Evolutionary conservation across 192 early-diverging fungal genomes (phyloP).

Genomic region (Entophlyctis helioformis): DNA sequence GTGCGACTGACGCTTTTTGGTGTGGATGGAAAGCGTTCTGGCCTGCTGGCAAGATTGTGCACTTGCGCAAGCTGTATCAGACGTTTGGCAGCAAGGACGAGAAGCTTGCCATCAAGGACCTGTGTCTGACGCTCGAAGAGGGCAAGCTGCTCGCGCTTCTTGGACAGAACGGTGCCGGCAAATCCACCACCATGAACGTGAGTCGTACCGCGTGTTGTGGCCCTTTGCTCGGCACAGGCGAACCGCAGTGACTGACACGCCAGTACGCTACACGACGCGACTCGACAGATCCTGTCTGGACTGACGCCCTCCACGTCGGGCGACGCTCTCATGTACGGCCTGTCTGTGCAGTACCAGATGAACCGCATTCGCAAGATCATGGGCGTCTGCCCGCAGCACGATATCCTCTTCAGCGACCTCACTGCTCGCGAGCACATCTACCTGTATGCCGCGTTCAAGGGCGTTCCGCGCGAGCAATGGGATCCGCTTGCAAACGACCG

Average conservation of each 20-base stretch:
- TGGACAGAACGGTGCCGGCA: conserved; percentile 70
- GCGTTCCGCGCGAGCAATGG: conserved; percentile 34
- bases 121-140: conserved; percentile 22
- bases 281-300: conserved; percentile 48
- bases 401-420: conserved; percentile 63
- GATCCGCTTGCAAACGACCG: conserved; percentile 46
- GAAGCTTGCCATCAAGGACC: conserved; percentile 28
- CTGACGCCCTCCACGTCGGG: conserved; percentile 54
- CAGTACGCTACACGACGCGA: no score
- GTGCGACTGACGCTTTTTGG: conserved; percentile 13
- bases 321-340: conserved; percentile 56
- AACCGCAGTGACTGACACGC: no score
- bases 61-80: conserved; percentile 29
- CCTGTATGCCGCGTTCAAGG: conserved; percentile 66
- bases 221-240: no score
- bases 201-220: no score
- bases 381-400: conserved; percentile 67
- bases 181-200: conserved; percentile 62
- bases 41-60: conserved; percentile 27
- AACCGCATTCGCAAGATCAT: conserved; percentile 53
- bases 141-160: conserved; percentile 48
- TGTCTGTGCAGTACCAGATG: conserved; percentile 44
- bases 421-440: conserved; percentile 62
- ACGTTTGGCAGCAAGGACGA: conserved; percentile 8
- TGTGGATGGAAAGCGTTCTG: background rate